These are phyloP conservation scores for Leishmania turanica DNA, from an alignment of 208 protist genomes.

Conservation along the genomic window DNA sequence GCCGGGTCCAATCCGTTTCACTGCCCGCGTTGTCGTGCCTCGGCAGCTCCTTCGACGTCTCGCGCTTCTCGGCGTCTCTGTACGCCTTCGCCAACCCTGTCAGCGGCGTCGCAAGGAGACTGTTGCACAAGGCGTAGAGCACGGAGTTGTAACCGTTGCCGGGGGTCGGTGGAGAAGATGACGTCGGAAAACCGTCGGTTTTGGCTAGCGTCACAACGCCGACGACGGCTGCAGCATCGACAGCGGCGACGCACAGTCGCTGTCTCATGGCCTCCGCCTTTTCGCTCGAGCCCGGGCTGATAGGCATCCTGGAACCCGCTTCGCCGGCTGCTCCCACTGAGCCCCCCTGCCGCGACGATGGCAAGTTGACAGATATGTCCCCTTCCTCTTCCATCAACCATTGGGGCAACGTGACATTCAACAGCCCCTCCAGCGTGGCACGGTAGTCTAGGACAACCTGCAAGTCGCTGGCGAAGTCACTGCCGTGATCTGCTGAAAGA, in stretches of 20 bases:
- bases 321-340: no score
- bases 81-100: background rate
- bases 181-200: background rate
- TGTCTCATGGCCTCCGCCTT: slow-evolving; percentile 11
- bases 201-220: background rate
- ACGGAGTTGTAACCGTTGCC: background rate
- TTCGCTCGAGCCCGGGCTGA: background rate
- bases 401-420: slow-evolving; percentile 7
- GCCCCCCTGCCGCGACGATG: background rate
- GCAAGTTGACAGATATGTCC: background rate
- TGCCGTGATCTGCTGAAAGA: background rate
- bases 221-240: slow-evolving; percentile 25
- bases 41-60: background rate
- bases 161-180: background rate
- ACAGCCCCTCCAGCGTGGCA: slow-evolving; percentile 9
- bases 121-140: background rate
- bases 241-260: slow-evolving; percentile 25
- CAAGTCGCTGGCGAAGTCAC: background rate
- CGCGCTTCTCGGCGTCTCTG: background rate
- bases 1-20: slow-evolving; percentile 3
- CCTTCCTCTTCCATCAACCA: slow-evolving; percentile 24
- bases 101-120: slow-evolving; percentile 1
- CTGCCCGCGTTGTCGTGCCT: background rate
- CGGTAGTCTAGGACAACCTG: slow-evolving; percentile 9
- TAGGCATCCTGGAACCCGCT: no score